A percentile compares a stretch with the other conserved stretches of the same genome.
phyloP scores from a whole-genome alignment of 371 early-diverging fungal species.

The Syncephalis plumigaleata region DNA sequence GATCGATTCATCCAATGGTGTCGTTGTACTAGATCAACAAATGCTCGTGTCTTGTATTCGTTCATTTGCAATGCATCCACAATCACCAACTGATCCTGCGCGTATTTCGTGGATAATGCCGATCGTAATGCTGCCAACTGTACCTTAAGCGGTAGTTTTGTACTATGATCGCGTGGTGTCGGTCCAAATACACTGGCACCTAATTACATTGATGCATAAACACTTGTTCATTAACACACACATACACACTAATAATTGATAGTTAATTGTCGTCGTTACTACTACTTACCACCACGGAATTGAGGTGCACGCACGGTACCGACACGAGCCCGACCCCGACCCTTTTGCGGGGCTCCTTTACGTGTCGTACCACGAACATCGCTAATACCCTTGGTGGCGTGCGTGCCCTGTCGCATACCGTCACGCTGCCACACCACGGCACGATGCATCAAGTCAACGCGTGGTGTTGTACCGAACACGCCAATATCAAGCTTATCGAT shows the following conservation, averaged over 20 bases:
- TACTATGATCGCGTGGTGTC: conserved; percentile 64
- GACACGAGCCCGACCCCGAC: conserved; percentile 79
- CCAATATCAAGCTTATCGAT: conserved; percentile 51
- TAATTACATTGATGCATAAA: too few relatives aligned
- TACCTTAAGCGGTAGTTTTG: conserved; percentile 69
- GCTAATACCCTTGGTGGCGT: conserved; percentile 55
- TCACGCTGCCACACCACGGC: conserved; percentile 76
- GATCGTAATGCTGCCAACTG: conserved; percentile 66
- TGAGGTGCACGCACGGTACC: conserved; percentile 79
- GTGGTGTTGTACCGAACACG: conserved; percentile 68
- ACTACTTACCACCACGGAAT: conserved; percentile 55
- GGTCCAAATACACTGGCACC: conserved; percentile 84
- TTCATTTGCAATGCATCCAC: conserved; percentile 50
- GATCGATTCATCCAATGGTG: conserved; percentile 31
- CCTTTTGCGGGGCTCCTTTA: conserved; percentile 80
- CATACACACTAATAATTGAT: not conserved
- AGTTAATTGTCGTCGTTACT: not conserved
- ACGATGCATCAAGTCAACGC: conserved; percentile 71
- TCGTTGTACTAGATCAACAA: conserved; percentile 21
- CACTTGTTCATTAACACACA: too few relatives aligned
- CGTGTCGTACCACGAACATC: conserved; percentile 72
- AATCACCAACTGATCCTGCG: conserved; percentile 71
- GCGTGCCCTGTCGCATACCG: conserved; percentile 70
- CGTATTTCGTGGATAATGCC: conserved; percentile 76
- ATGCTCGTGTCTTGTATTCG: conserved; percentile 35